Evolutionary conservation across 2,329 filamentous ascomycete genomes (phyloP), one percentile per base, ranked within the genome.

Genomic region (Ceratocystis colombiana): DNA sequence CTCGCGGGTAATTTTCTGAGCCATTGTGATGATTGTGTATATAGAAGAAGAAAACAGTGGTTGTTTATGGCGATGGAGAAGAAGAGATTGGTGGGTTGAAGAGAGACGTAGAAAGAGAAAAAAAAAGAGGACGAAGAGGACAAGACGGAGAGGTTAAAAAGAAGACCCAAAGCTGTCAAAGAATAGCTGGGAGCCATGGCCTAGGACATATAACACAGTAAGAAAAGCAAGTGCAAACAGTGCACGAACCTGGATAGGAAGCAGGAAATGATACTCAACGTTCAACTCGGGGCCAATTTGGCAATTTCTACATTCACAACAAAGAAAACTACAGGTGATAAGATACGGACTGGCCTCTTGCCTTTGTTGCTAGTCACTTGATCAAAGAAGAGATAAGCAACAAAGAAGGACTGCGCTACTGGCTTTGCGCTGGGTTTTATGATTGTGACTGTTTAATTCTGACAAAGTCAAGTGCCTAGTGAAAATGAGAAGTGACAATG

Each of bases 1-100:
- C 73, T 88, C 81, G 68, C 92, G 85, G 62, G 87, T 92, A 63
- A 88, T 88, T 71, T 86, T 85, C 80, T 94, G 78, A 64, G 72
- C 78, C 66, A 68, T 68, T 22, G 44, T 45, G 70, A 69, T 65
- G 44, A 28, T 53, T n/a, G 10, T 28, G 30, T 28, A 4, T 41
- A 41, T 41, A 10, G 12, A 12, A 41, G 30, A 15, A 41, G 37
- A 41, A 41, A 41, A 4, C 10, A 41, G 12, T 3, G 12, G 12
- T 15, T 41, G 37, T 4, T 4, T 41, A 41, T 41, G 37, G 3
- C 37, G 37, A 41, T 15, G 37, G 12, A 12, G 12, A 15, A 41
- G 10, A 41, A 3, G 37, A 41, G 37, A 15, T 41, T 41, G 37
- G 37, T 2, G 37, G 10, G 37, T 41, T 41, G 37, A 12, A 41